Evolutionary conservation across 2,329 filamentous ascomycete species (phyloP).

Genomic region (Aspergillus aculeatinus): DNA sequence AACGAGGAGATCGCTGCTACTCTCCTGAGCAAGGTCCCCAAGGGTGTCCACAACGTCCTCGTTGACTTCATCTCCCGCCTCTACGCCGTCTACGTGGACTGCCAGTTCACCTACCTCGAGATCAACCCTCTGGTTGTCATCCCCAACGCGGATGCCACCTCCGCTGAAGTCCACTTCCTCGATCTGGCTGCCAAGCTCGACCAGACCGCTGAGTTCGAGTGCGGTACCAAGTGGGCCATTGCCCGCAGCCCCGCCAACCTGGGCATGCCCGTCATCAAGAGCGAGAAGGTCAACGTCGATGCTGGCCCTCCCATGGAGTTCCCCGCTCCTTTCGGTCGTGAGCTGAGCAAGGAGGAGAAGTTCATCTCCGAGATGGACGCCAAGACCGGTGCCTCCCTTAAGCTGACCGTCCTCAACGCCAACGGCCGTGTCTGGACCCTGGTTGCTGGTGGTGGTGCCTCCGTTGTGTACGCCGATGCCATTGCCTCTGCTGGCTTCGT

Average conservation of each 20-base stretch:
- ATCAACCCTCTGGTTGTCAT: slow-evolving; percentile 99
- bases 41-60: slow-evolving; percentile 95
- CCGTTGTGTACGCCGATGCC: slow-evolving; percentile 97
- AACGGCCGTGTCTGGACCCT: slow-evolving; percentile 95
- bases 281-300: slow-evolving; percentile 85
- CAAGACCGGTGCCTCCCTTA: slow-evolving; percentile 98
- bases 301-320: slow-evolving; percentile 98
- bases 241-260: slow-evolving; percentile 87
- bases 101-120: slow-evolving; percentile 99
- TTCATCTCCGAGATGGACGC: slow-evolving; percentile 99
- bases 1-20: slow-evolving; percentile 86
- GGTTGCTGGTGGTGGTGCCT: slow-evolving; percentile 98
- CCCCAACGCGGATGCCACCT: slow-evolving; percentile 87
- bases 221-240: slow-evolving; percentile 97
- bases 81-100: slow-evolving; percentile 98
- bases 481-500: slow-evolving; percentile 96
- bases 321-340: slow-evolving; percentile 97
- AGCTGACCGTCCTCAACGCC: slow-evolving; percentile 93
- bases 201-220: slow-evolving; percentile 99
- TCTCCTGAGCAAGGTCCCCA: slow-evolving; percentile 88
- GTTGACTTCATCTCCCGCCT: slow-evolving; percentile 98
- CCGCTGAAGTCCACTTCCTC: slow-evolving; percentile 94
- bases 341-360: slow-evolving; percentile 97
- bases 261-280: slow-evolving; percentile 68
- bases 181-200: slow-evolving; percentile 98